phyloP scores from a whole-genome alignment of 331 rosid species.

The Pyracantha coccinea region DNA sequence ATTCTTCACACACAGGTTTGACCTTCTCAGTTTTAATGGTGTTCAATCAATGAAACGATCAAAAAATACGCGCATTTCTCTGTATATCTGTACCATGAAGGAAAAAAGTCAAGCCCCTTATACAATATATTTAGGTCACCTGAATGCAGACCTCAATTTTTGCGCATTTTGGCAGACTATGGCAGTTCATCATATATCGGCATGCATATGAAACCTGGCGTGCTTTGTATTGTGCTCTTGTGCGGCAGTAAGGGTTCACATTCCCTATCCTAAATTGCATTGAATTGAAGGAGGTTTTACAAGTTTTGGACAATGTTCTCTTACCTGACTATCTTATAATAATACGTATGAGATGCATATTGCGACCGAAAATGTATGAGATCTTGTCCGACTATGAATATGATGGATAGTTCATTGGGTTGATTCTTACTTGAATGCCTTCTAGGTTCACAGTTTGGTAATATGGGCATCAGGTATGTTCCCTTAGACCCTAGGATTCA shows the following conservation, averaged over 20 bases:
- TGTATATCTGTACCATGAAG: neutral
- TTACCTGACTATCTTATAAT: no score
- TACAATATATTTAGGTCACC: neutral
- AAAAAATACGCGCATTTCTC: constrained; percentile 5
- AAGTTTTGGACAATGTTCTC: neutral
- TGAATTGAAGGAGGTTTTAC: neutral
- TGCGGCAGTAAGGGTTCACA: neutral
- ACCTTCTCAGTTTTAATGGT: constrained; percentile 19
- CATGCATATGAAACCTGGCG: neutral
- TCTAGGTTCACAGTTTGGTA: no score
- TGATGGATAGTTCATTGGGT: neutral
- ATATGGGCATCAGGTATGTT: no score
- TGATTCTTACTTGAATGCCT: neutral
- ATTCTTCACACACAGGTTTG: constrained; percentile 39
- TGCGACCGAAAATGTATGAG: neutral
- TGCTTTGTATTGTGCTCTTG: neutral
- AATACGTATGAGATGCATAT: neutral
- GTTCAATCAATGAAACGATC: neutral
- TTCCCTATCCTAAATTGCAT: neutral
- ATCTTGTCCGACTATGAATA: neutral
- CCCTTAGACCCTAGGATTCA: no score
- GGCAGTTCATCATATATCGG: neutral
- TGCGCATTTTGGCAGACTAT: neutral
- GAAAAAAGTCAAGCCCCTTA: neutral
- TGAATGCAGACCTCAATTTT: neutral